Percentiles rank a stretch among this genome's conserved stretches.
Evolutionary conservation across 495 filamentous ascomycete genomes (phyloP).

Genomic region (Parmelia sp.): DNA sequence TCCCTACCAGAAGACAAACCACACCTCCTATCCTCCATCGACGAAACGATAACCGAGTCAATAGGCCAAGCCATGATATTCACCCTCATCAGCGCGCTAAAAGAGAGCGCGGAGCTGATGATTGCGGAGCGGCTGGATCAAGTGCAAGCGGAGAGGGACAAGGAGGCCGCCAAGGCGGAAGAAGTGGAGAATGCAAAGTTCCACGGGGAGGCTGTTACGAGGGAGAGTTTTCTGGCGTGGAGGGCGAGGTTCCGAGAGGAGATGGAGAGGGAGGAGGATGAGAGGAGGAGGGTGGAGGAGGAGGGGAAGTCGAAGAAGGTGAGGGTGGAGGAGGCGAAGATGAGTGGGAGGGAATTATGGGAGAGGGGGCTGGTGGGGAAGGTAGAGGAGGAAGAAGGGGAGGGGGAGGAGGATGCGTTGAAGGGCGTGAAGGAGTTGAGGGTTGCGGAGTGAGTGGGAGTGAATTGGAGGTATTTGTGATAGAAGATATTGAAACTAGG

Average conservation of each 20-base stretch:
- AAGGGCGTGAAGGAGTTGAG: conserved; percentile 11
- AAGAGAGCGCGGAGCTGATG: conserved; percentile 78
- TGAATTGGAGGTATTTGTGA: not conserved
- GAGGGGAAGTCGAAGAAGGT: conserved; percentile 68
- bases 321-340: conserved; percentile 65
- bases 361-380: conserved; percentile 56
- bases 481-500: not conserved
- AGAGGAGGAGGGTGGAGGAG: conserved; percentile 58
- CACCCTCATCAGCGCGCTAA: conserved; percentile 76
- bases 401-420: conserved; percentile 17
- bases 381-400: conserved; percentile 52
- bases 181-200: conserved; percentile 95
- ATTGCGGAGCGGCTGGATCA: conserved; percentile 61
- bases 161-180: conserved; percentile 62
- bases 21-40: conserved; percentile 59
- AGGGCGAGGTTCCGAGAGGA: conserved; percentile 69
- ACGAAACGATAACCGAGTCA: conserved; percentile 74
- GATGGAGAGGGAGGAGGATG: conserved; percentile 65
- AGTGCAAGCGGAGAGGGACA: conserved; percentile 55
- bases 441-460: not conserved
- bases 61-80: conserved; percentile 98
- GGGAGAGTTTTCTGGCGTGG: conserved; percentile 80
- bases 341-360: conserved; percentile 48
- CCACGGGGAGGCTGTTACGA: conserved; percentile 78
- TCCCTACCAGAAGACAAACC: conserved; percentile 63